Evolutionary conservation across 2,329 filamentous ascomycete genomes (phyloP).

Genomic region (Fusarium burgessii): DNA sequence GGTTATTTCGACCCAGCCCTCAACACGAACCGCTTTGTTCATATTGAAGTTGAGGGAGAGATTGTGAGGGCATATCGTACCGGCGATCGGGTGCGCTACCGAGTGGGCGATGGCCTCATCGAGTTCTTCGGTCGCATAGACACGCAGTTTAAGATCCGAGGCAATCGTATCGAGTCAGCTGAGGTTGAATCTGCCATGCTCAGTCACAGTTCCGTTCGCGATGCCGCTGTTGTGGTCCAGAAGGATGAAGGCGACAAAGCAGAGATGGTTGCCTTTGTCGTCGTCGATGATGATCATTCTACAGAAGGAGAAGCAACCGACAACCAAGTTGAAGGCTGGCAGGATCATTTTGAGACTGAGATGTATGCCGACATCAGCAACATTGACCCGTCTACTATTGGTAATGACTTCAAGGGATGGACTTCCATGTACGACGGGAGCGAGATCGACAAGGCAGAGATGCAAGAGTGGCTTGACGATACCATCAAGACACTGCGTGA

Average conservation of each 20-base stretch:
- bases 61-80: slow-evolving; percentile 34
- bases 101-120: slow-evolving; percentile 29
- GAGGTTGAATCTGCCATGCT: not conserved
- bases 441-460: slow-evolving; percentile 12
- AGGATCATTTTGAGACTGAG: not conserved
- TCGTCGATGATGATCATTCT: not conserved
- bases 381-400: not conserved
- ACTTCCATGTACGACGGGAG: not conserved
- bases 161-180: not conserved
- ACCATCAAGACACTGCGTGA: slow-evolving; percentile 41
- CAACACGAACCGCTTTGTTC: slow-evolving; percentile 28
- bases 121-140: slow-evolving; percentile 16
- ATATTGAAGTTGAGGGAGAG: not conserved
- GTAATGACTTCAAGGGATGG: not conserved
- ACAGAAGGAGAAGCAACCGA: not conserved
- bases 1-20: slow-evolving; percentile 29
- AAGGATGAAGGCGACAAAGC: not conserved
- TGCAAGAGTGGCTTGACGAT: slow-evolving; percentile 51
- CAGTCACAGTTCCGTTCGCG: not conserved
- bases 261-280: not conserved
- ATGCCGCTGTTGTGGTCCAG: not conserved
- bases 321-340: not conserved
- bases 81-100: slow-evolving; percentile 36
- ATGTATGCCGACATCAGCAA: not conserved
- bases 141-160: not conserved